Conservation (phyloP, 1,139 yeast species). For the Blastobotrys capitulatus region DNA sequence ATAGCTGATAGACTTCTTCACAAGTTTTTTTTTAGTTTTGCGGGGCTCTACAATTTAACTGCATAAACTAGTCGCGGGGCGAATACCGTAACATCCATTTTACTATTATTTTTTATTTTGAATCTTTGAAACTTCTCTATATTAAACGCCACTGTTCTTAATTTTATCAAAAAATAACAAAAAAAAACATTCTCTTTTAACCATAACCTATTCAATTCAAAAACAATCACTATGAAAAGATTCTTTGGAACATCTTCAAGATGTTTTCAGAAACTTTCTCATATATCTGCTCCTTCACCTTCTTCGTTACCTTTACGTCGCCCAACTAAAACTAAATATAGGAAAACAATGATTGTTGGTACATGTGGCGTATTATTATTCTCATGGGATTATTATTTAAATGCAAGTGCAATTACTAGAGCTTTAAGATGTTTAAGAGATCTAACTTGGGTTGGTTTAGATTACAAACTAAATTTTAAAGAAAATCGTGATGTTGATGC, state of each 20-base stretch:
- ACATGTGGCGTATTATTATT: conserved; percentile 15
- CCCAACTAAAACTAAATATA: conserved; percentile 15
- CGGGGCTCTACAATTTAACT: too few species aligned
- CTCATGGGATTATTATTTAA: conserved; percentile 24
- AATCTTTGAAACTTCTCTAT: too few species aligned
- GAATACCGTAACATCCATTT: too few species aligned
- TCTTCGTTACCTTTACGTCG: conserved; percentile 18
- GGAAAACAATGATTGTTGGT: conserved; percentile 13
- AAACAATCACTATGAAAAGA: not conserved
- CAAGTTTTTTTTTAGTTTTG: too few species aligned
- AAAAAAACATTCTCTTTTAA: too few species aligned
- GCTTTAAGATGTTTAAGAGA: conserved; percentile 48
- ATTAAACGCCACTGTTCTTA: too few species aligned
- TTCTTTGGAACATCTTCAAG: not conserved
- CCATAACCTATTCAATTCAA: too few species aligned
- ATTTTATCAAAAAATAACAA: too few species aligned
- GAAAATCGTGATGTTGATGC: conserved; percentile 43
- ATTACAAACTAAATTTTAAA: conserved; percentile 49
- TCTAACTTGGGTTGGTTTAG: conserved; percentile 49
- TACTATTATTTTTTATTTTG: too few species aligned
- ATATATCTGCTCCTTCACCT: conserved; percentile 11
- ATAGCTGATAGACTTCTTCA: too few species aligned
- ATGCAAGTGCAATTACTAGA: conserved; percentile 48
- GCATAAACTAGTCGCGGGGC: too few species aligned
- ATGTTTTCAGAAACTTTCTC: not conserved